Evolutionary conservation across 2,329 filamentous ascomycete genomes (phyloP), one percentile per base, ranked within the genome.

Genomic region (Arthroderma uncinatum): DNA sequence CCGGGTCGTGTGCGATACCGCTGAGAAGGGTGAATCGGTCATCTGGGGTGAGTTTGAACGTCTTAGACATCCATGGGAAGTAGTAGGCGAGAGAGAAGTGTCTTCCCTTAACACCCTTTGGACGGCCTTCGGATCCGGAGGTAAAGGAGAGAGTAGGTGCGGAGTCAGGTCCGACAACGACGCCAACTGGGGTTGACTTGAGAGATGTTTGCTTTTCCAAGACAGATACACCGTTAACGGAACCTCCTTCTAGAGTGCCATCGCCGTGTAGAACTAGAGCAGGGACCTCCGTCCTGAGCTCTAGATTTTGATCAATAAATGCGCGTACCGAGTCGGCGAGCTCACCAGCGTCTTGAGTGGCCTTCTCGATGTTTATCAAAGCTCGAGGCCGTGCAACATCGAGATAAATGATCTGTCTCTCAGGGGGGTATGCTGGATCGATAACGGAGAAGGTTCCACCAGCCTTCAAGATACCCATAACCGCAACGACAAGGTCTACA

Each of bases 1-100:
- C 57, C 1, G 82, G 69, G 76, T 84, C 61, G 72, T 83, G 72
- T 69, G 87, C 87, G 64, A 96, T 95, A 50, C 91, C 91, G 53
- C 82, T 86, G 6, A 96, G 78, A 76, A 91, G 84, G 2, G 90
- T 89, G 67, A 95, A 96, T 61, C 79, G 81, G 68, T 85, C 85
- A 42, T 88, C 79, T 7, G 83, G 78, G 0, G 82, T 84, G 52
- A 94, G 78, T 53, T 82, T 77, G 70, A 97, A 97, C 1, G 77
- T 82, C 72, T 93, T 75, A 0, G 89, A 83, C 92, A 97, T 97
- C 91, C 90, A 97, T 19, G 85, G 83, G 67, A 92, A 94, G 74
- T 95, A 97, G 65, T 86, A 84, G 1, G 89, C 82, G 60, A 97
- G 76, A 54, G 83, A 87, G 74, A 86, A 97, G 72, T 97, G 92